Evolutionary conservation across 352 stramenopile species (phyloP), one percentile per base, ranked within the genome.

Genomic region (Phytopythium cucurbitacearum): DNA sequence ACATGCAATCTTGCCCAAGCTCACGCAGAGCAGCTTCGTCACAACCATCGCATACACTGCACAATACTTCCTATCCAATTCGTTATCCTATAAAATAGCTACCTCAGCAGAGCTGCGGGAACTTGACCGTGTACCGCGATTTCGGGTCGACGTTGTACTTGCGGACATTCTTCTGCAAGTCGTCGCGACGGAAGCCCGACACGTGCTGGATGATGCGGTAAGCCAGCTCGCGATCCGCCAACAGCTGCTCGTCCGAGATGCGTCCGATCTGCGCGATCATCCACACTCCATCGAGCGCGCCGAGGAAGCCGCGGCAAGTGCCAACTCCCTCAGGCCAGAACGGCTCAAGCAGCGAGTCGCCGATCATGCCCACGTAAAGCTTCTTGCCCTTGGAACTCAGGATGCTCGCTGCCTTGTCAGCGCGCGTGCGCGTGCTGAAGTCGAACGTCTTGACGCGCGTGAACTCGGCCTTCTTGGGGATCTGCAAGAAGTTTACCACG

Each of bases 281-380:
- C 83, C 76, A 92, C 40, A 77, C 81, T 12, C 64, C 76, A 45
- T 94, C 82, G 39, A 94, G 68, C 7, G 80, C 84, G 16, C 80
- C 74, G 46, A 92, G 68, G 66, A 94, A 94, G 48, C 84, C 84
- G 28, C 84, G 80, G 44, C 85, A 92, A 33, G 79, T 90, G 56
- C 84, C 84, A 8, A 94, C 69, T 5, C 84, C 84, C 48, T 94
- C 81, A 3, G 81, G 84, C 84, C 84, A 94, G 70, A 94, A 94
- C 37, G 84, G 84, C 58, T 94, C 84, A 47, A 94, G 85, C 38
- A 94, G 63, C 39, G 81, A 71, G 44, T 94, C 84, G 32, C 84
- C 84, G 28, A 94, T 85, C 28, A 91, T 61, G 0, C 81, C 80
- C 33, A 89, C 80, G 58, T 87, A 90, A 34, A 91, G 61, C 53